phyloP scores from a whole-genome alignment of 208 protist genomes.

The Acanthamoeba healyi region DNA sequence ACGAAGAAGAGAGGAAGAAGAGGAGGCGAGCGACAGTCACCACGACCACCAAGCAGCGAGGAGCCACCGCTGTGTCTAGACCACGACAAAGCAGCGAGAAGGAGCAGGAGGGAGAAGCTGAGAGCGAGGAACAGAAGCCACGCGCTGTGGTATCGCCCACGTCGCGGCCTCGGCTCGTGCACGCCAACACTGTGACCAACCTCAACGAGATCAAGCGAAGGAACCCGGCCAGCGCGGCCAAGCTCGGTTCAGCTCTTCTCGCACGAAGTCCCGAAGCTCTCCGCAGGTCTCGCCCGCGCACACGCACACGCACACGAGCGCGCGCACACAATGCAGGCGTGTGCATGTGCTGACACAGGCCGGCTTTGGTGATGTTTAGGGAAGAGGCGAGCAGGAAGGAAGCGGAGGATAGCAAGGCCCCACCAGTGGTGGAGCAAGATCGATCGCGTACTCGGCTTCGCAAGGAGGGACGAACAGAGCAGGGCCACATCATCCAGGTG shows the following conservation, averaged over 20 bases:
- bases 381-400: background rate
- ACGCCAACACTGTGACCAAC: slow-evolving; percentile 62
- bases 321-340: no score
- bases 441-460: slow-evolving; percentile 3
- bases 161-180: background rate
- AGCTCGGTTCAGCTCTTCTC: background rate
- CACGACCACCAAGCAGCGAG: background rate
- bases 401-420: background rate
- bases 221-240: background rate
- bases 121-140: slow-evolving; percentile 5
- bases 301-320: no score
- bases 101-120: background rate
- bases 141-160: background rate
- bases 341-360: no score
- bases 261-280: background rate
- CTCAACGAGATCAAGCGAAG: slow-evolving; percentile 49
- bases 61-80: background rate
- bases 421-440: background rate
- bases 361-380: background rate
- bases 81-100: background rate
- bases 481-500: slow-evolving; percentile 61
- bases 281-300: background rate
- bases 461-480: background rate
- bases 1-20: background rate
- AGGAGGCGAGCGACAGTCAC: background rate